Percentiles rank a stretch among this genome's conserved stretches.
phyloP scores from a whole-genome alignment of 2,329 filamentous ascomycete genomes.

The Escovopsis weberi region DNA sequence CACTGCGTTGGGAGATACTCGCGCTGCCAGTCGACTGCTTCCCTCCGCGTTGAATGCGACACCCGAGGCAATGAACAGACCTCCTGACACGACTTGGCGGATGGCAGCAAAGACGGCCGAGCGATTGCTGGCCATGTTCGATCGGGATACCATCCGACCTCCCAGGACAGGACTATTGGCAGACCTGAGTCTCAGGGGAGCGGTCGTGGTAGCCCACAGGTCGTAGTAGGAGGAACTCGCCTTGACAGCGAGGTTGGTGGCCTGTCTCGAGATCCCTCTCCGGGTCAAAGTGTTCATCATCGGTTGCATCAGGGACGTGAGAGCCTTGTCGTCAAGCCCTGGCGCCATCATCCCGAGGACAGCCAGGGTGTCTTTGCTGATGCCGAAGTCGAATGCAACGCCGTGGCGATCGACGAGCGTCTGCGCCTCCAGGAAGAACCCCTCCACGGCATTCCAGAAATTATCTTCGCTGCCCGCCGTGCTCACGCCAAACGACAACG shows the following conservation, averaged over 20 bases:
- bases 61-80: background rate
- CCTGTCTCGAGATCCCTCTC: background rate
- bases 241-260: background rate
- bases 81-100: background rate
- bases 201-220: background rate
- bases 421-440: conserved; percentile 2
- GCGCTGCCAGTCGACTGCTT: background rate
- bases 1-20: background rate
- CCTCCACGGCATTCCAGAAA: conserved; percentile 33
- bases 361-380: background rate
- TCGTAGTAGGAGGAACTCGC: background rate
- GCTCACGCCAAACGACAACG: conserved; percentile 21
- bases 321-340: background rate
- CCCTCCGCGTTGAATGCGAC: background rate
- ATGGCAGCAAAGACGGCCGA: background rate
- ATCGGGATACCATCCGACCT: background rate
- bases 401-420: background rate
- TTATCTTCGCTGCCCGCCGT: conserved; percentile 17
- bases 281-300: background rate
- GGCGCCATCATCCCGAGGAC: background rate
- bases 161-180: background rate
- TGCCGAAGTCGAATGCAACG: background rate
- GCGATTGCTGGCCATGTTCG: background rate
- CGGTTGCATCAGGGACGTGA: background rate
- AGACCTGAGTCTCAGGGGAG: background rate